phyloP scores from a whole-genome alignment of 495 filamentous ascomycete species.

The Mytilinidion resinicola region DNA sequence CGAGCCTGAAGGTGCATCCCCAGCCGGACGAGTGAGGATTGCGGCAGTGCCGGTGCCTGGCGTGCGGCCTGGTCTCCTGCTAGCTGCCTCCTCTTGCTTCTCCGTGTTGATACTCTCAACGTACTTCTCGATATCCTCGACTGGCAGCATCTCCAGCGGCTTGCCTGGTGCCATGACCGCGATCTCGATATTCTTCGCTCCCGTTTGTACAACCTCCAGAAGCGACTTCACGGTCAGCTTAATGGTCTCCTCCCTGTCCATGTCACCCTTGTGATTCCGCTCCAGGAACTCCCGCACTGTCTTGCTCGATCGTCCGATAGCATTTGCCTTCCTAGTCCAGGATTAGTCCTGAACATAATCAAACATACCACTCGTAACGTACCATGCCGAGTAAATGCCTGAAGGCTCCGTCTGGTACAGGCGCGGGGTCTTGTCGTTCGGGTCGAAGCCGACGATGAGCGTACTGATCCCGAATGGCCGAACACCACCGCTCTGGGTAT shows the following conservation, averaged over 20 bases:
- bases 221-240: constrained; percentile 96
- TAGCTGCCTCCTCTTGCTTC: constrained; percentile 96
- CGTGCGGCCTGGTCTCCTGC: constrained; percentile 83
- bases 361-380: constrained; percentile 27
- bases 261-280: constrained; percentile 93
- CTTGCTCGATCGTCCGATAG: constrained; percentile 96
- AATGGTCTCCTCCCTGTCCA: constrained; percentile 95
- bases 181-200: constrained; percentile 99
- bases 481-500: constrained; percentile 97
- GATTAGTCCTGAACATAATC: constrained; percentile 8
- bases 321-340: constrained; percentile 85
- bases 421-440: constrained; percentile 73
- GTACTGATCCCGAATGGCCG: constrained; percentile 97
- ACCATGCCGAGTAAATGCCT: constrained; percentile 98
- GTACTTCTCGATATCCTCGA: constrained; percentile 91
- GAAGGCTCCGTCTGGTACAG: constrained; percentile 98
- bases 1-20: constrained; percentile 25
- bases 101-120: constrained; percentile 98
- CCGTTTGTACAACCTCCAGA: constrained; percentile 95
- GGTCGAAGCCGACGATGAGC: constrained; percentile 93
- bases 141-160: constrained; percentile 83
- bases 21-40: constrained; percentile 63
- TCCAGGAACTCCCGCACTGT: constrained; percentile 97
- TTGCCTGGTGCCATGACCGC: constrained; percentile 97
- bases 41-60: constrained; percentile 71